Evolutionary conservation across 1,284 basidiomycete genomes (phyloP).

Genomic region (Vanrija pseudolonga): DNA sequence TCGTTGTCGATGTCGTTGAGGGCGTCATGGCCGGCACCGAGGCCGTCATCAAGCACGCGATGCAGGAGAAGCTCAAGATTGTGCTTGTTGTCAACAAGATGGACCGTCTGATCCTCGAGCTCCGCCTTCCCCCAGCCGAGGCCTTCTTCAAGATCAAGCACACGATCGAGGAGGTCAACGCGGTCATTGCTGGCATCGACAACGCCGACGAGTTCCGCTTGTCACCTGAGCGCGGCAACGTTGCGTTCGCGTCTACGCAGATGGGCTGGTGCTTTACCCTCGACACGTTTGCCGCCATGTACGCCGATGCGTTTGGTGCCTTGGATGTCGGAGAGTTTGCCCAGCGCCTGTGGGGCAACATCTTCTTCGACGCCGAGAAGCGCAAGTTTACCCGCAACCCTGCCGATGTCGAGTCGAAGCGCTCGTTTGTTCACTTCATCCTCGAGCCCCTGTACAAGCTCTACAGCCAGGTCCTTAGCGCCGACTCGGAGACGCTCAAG

Average conservation of each 20-base stretch:
- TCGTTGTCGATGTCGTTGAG: constrained; percentile 95
- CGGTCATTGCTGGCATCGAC: constrained; percentile 86
- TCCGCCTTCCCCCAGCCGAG: constrained; percentile 90
- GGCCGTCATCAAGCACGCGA: constrained; percentile 74
- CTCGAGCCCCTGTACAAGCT: constrained; percentile 96
- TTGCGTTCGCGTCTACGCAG: constrained; percentile 93
- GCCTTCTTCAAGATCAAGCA: constrained; percentile 99
- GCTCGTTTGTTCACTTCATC: constrained; percentile 95
- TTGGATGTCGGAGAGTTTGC: constrained; percentile 61
- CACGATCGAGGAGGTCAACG: constrained; percentile 97
- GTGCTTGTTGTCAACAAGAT: constrained; percentile 97
- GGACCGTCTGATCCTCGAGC: constrained; percentile 91
- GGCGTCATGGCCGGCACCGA: constrained; percentile 92
- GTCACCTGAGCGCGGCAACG: constrained; percentile 92
- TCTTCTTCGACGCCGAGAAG: constrained; percentile 78
- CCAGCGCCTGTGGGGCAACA: constrained; percentile 93
- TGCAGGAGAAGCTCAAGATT: constrained; percentile 85
- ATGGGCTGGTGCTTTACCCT: constrained; percentile 98
- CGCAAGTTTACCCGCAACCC: constrained; percentile 87
- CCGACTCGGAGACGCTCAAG: constrained; percentile 79
- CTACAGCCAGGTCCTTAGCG: constrained; percentile 87
- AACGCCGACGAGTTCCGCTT: constrained; percentile 80
- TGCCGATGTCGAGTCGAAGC: constrained; percentile 71
- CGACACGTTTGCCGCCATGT: constrained; percentile 91
- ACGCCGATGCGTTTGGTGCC: constrained; percentile 72